phyloP scores from a whole-genome alignment of 768 basidiomycete species.

The Tricholoma matsutake region DNA sequence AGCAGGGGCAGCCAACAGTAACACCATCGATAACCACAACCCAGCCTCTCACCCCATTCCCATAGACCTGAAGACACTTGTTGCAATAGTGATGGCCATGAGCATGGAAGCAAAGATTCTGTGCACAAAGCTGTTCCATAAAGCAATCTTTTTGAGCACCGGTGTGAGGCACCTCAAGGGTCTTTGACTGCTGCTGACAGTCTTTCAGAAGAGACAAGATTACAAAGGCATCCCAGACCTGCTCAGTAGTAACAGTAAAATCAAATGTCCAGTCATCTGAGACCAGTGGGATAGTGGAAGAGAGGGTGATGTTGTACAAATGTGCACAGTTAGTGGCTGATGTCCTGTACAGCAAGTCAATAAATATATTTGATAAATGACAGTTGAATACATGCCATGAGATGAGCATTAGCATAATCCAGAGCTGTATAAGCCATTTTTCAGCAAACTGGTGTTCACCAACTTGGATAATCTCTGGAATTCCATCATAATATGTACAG shows the following conservation, averaged over 20 bases:
- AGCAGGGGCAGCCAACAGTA: conserved; percentile 30
- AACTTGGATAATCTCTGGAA: not conserved
- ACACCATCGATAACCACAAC: conserved; percentile 28
- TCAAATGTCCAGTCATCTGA: not conserved
- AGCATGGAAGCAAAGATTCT: not conserved
- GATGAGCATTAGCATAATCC: not conserved
- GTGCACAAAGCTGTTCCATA: not conserved
- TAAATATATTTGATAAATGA: not conserved
- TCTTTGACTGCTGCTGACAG: not conserved
- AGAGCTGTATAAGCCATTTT: not conserved
- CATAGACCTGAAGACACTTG: not conserved
- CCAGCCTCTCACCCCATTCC: not conserved
- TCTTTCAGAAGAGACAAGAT: not conserved
- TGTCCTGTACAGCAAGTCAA: not conserved
- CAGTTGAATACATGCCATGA: not conserved
- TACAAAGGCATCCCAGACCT: not conserved
- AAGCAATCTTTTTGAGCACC: not conserved
- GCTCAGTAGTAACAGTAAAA: not conserved
- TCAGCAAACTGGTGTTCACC: not conserved
- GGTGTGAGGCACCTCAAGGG: not conserved
- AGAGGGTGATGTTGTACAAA: not conserved
- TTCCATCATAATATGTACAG: not conserved
- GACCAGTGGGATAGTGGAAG: not conserved
- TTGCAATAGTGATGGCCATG: not conserved
- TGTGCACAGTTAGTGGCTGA: not conserved